Conservation (phyloP, 2,329 filamentous ascomycete genomes). For the Penicillium paneum region DNA sequence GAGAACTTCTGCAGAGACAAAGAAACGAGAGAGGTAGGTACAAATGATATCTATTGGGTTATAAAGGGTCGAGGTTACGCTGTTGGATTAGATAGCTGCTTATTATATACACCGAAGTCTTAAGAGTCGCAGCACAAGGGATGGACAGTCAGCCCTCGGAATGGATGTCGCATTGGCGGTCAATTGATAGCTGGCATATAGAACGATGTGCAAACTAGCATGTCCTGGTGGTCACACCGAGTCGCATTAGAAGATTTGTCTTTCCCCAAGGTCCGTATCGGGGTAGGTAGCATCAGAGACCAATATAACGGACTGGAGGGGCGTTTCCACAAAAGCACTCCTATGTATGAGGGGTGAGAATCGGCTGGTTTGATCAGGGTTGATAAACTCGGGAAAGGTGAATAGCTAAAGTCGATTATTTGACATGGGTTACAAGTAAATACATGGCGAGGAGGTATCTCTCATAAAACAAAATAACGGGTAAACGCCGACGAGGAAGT, state of each 20-base stretch:
- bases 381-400: background rate
- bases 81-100: background rate
- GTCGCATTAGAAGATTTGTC: slow-evolving; percentile 10
- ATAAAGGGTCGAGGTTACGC: background rate
- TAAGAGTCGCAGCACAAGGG: background rate
- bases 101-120: background rate
- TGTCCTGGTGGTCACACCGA: slow-evolving; percentile 10
- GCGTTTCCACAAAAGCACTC: background rate
- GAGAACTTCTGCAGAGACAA: background rate
- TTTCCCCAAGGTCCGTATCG: background rate
- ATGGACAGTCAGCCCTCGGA: background rate
- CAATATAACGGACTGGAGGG: background rate
- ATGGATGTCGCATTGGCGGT: slow-evolving; percentile 8
- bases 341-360: background rate
- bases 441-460: slow-evolving; percentile 38
- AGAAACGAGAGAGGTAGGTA: background rate
- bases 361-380: background rate
- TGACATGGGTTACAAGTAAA: slow-evolving; percentile 26
- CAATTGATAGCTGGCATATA: background rate
- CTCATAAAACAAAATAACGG: slow-evolving; percentile 17
- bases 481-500: slow-evolving; percentile 14
- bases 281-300: background rate
- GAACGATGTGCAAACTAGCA: background rate
- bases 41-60: background rate
- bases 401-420: slow-evolving; percentile 17